phyloP scores from a whole-genome alignment of 176 grass and related monocot genomes.

The Triticum aestivum region IWGSC_CS_RefSeq_v2.1 NC_057809.1:60620813-60621312 shows the following conservation, averaged over 20 bases:
- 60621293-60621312: slow-evolving; percentile 59
- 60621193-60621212: slow-evolving; percentile 52
- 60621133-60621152: slow-evolving; percentile 55
- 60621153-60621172: slow-evolving; percentile 61
- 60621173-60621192: slow-evolving; percentile 47
- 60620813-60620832: slow-evolving; percentile 31
- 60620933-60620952: slow-evolving; percentile 52
- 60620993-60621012: slow-evolving; percentile 62
- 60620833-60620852: slow-evolving; percentile 35
- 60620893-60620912: slow-evolving; percentile 74
- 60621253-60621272: neutral
- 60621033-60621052: slow-evolving; percentile 52
- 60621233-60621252: slow-evolving; percentile 47
- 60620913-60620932: slow-evolving; percentile 67
- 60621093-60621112: neutral
- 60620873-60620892: slow-evolving; percentile 35
- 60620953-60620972: slow-evolving; percentile 70
- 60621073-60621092: slow-evolving; percentile 52
- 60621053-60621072: slow-evolving; percentile 67
- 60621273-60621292: slow-evolving; percentile 5
- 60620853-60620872: slow-evolving; percentile 24
- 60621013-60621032: slow-evolving; percentile 44
- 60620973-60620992: slow-evolving; percentile 58
- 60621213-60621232: slow-evolving; percentile 41
- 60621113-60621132: slow-evolving; percentile 55